Evolutionary conservation across 75 land plant genomes (phyloP), one percentile per base, ranked within the genome.

Genomic region (Sequoia sempervirens): DNA sequence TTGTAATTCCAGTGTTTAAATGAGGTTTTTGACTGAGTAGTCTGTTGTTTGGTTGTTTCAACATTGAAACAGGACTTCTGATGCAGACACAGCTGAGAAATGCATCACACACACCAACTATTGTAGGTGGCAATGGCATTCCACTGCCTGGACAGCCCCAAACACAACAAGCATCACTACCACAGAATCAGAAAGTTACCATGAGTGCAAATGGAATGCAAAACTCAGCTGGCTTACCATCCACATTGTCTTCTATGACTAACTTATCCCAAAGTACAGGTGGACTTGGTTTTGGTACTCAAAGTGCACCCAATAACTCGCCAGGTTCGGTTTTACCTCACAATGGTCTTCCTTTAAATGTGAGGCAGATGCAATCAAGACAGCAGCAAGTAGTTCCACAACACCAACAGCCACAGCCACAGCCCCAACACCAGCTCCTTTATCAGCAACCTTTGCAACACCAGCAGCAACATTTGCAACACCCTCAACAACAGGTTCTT

Each of bases 381-480:
- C 80, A 84, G 54, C 79, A 81, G 73, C 73, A 70, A 32, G 82
- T 82, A 83, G 83, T 64, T 15, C 86, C 82, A 40, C 86, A 83
- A 78, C 80, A 78, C 13, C 80, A 43, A 43, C 80, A 78, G 30
- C 40, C 30, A 43, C 80, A 78, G 30, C 40, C 30, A 26, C 80
- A 45, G 32, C 11, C 79, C n/a, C 79, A 76, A 76, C 79, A 78
- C 23, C 50, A 41, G n/a, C 50, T 41, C 4, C 47, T 78, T 45
- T 78, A 78, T 78, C 50, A 78, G 43, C 26, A 37, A 38, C 43
- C 26, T 3, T 18, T 75, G 17, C 36, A 38, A 75, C 47, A 43
- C 26, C n/a, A 26, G 13, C 46, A 11, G 30, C 80, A 43, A 1
- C 52, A 78, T 26, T 26, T 43, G 45, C 80, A 41, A 43, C 46